A percentile compares a stretch with the other conserved stretches of the same genome.
Evolutionary conservation across 495 filamentous ascomycete species (phyloP).

Genomic region (Pyronema omphalodes): DNA sequence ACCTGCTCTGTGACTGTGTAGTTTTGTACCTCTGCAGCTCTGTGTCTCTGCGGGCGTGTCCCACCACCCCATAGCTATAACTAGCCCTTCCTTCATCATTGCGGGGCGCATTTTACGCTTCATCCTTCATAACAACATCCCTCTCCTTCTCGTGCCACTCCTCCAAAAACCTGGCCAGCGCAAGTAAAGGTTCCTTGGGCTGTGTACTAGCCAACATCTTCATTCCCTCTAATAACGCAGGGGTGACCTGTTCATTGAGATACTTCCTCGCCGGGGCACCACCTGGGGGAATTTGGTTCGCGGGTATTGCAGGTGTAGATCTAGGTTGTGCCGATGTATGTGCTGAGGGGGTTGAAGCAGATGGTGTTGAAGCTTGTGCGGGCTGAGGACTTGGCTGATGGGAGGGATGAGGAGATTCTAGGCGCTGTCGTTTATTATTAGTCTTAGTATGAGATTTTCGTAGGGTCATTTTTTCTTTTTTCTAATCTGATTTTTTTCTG

Average conservation of each 20-base stretch:
- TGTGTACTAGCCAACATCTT: slow-evolving; percentile 68
- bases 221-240: slow-evolving; percentile 75
- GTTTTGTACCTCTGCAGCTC: too few species aligned
- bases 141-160: slow-evolving; percentile 61
- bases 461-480: background rate
- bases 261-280: slow-evolving; percentile 78
- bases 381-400: background rate
- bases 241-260: slow-evolving; percentile 75
- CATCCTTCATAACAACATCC: slow-evolving; percentile 14
- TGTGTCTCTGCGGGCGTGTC: too few species aligned
- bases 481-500: background rate
- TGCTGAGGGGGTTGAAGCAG: background rate
- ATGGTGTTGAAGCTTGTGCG: background rate
- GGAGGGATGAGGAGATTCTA: background rate
- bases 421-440: background rate
- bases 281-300: slow-evolving; percentile 39
- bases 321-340: slow-evolving; percentile 7
- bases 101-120: slow-evolving; percentile 7
- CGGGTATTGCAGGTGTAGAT: slow-evolving; percentile 31
- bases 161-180: slow-evolving; percentile 69
- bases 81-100: background rate
- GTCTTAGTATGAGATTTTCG: background rate
- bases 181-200: slow-evolving; percentile 69
- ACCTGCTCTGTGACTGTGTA: too few species aligned
- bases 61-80: too few species aligned